Evolutionary conservation across 2,329 filamentous ascomycete species (phyloP), one percentile per base, ranked within the genome.

Genomic region (Aspergillus fumigatus): DNA sequence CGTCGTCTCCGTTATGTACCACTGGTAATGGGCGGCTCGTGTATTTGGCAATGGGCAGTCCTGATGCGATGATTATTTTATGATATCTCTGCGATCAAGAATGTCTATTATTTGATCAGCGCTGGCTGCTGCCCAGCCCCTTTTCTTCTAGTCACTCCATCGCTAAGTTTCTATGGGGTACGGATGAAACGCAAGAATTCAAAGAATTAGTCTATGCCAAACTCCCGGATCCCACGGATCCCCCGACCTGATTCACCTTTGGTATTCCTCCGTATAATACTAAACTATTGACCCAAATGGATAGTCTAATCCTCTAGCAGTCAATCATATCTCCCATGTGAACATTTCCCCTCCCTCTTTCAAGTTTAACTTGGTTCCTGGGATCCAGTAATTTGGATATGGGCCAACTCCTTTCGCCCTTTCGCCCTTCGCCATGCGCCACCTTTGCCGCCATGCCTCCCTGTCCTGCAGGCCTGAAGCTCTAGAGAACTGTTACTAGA

Each of bases 331-430:
- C 14, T 17, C 32, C 14, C 14, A 38, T 38, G 32, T 38, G 32
- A 38, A 38, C 32, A 5, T 51, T 57, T 54, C 56, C 52, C 25
- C 47, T 38, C 27, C 25, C 35, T 52, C 47, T 50, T 48, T 40
- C 48, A 47, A 54, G 54, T 29, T 52, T 53, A 60, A 62, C 64
- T 63, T 62, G 63, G 62, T 54, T 63, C 59, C 53, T 59, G 63
- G 63, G 64, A 61, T 62, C 64, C 64, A 65, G 59, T 56, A 35
- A 60, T 61, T 59, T 59, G 64, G 64, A 55, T 62, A 63, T 48
- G 51, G 60, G 59, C 62, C 62, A 53, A 54, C 57, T 55, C 53
- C 50, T 49, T 57, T 53, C 41, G 56, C 43, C 43, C 41, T 32
- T 32, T 35, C 29, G 29, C 29, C 29, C 38, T 25, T 52, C 40